Evolutionary conservation across 495 filamentous ascomycete genomes (phyloP), one percentile per base, ranked within the genome.

Genomic region (Neurospora tetraspora): DNA sequence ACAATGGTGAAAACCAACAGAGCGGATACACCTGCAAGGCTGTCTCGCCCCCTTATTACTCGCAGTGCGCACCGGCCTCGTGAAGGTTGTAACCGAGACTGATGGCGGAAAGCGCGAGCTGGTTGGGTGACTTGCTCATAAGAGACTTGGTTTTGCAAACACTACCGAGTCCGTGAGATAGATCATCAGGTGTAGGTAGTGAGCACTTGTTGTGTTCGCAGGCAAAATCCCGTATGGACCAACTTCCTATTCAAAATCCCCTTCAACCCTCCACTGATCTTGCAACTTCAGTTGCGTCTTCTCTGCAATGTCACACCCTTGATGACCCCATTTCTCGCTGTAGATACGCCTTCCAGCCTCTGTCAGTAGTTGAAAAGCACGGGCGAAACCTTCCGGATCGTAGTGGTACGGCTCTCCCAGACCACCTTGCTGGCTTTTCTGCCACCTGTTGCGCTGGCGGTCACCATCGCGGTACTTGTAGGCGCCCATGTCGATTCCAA

Each of bases 351-450:
- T 78, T 1, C 88, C 88, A 34, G 84, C 80, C 47, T 89, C 83
- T 18, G 87, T 89, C 70, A 85, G 80, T 74, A 88, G 81, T 11
- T 80, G 74, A 27, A 89, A 79, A n/a, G 83, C 87, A 39, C 81
- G 81, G 16, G 86, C 84, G 71, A 90, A 86, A 2, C 88, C 89
- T 11, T 76, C 81, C 0, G 83, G 75, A 70, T 87, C 82, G 70
- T 89, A 82, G 76, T 89, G 89, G 68, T 85, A 91, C 6, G 87
- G 87, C 75, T 91, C 89, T 6, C 89, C 89, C 69, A 85, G 74
- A 0, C 89, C 89, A 27, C 89, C 89, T 12, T 76, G 83, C 76
- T 90, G 89, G 40, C 80, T 79, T 4, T 74, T 73, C 74, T 91
- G 89, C 89, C 89, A 91, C 8, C 82, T 87, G 77, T 91, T 90